Percentiles rank a stretch among this genome's conserved stretches.
phyloP scores from a whole-genome alignment of 768 basidiomycete genomes.

The Tylopilus balloui region DNA sequence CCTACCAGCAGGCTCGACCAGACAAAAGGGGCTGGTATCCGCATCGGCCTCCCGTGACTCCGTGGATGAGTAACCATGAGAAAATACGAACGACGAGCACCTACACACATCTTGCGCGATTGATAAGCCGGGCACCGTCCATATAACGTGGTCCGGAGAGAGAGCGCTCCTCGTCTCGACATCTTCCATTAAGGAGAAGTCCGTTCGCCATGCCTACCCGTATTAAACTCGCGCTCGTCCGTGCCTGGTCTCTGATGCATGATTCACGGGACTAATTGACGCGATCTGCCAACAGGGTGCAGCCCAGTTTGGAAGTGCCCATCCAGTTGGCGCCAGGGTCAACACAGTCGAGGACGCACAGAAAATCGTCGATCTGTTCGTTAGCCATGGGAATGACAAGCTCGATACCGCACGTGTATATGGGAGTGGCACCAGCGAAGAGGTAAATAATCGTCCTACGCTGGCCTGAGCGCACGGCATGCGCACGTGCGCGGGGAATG shows the following conservation, averaged over 20 bases:
- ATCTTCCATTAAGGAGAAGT: background rate
- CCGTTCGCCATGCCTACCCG: conserved; percentile 3
- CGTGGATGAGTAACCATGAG: background rate
- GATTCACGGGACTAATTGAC: background rate
- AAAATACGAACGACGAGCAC: background rate
- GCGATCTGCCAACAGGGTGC: conserved; percentile 7
- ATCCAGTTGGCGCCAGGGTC: conserved; percentile 8
- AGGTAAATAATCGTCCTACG: too few species aligned
- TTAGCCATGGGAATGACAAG: too few species aligned
- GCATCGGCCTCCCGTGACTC: too few species aligned
- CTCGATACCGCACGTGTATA: too few species aligned
- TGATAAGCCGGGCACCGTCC: background rate
- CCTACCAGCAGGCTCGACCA: too few species aligned
- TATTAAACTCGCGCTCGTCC: conserved; percentile 8
- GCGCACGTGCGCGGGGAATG: too few species aligned
- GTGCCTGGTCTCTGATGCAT: background rate
- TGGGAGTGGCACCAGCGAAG: too few species aligned
- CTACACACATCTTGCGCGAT: background rate
- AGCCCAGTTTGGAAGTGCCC: conserved; percentile 15
- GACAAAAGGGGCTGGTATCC: too few species aligned
- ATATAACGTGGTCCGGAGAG: background rate
- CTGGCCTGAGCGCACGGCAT: background rate
- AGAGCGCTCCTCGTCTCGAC: background rate
- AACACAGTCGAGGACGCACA: conserved; percentile 16
- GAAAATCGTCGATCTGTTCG: conserved; percentile 18